phyloP scores from a whole-genome alignment of 768 basidiomycete species.

The Suillus ampliporus region DNA sequence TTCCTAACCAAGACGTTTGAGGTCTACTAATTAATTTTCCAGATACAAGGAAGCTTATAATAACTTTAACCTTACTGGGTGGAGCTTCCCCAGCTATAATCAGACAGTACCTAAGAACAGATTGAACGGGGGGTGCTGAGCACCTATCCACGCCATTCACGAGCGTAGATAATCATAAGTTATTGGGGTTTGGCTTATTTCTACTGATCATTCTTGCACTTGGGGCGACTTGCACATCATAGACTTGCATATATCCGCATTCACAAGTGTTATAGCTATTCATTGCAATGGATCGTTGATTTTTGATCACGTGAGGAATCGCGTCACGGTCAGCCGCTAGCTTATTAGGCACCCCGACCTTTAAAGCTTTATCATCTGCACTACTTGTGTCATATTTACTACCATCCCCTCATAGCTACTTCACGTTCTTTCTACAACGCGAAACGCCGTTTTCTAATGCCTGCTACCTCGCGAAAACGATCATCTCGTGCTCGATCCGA shows the following conservation, averaged over 20 bases:
- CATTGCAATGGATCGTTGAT: constrained; percentile 23
- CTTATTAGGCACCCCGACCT: background rate
- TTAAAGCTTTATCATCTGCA: background rate
- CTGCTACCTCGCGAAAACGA: constrained; percentile 1
- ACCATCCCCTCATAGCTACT: constrained; percentile 11
- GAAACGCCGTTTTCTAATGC: constrained; percentile 1
- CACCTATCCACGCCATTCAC: background rate
- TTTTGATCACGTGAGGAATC: constrained; percentile 35
- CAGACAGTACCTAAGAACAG: constrained; percentile 68
- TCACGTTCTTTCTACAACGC: constrained; percentile 1
- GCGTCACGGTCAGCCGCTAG: constrained; percentile 35
- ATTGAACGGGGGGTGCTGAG: constrained; percentile 35
- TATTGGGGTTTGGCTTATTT: constrained; percentile 3
- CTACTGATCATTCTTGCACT: constrained; percentile 4
- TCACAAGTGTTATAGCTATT: background rate
- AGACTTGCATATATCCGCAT: background rate
- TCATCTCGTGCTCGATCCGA: constrained; percentile 8
- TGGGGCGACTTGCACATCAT: background rate
- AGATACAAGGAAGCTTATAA: constrained; percentile 52
- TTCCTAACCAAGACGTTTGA: background rate
- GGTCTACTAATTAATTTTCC: background rate
- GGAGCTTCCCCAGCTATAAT: constrained; percentile 46
- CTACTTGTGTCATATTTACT: constrained; percentile 27
- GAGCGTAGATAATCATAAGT: background rate
- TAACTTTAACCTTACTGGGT: constrained; percentile 50